A percentile compares a stretch with the other conserved stretches of the same genome.
These are phyloP conservation scores for Entomortierella chlamydospora DNA, from an alignment of 192 early-diverging fungal genomes.

Conservation along the genomic window DNA sequence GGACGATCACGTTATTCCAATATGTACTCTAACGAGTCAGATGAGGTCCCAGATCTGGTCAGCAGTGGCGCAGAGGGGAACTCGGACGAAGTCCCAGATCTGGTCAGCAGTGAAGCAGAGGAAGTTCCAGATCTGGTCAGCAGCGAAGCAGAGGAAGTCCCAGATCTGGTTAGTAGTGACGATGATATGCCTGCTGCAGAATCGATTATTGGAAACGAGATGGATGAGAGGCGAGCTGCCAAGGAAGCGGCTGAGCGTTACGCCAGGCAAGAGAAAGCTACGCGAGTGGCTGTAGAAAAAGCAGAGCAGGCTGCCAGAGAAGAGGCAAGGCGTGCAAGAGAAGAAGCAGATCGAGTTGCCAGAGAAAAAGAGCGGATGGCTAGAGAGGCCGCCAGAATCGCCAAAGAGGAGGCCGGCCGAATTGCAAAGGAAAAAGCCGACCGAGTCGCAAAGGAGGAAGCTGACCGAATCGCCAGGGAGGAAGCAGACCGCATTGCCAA, in stretches of 20 bases:
- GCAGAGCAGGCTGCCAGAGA: not conserved
- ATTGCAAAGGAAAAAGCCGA: too few species aligned
- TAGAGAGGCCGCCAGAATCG: too few species aligned
- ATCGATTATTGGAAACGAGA: not conserved
- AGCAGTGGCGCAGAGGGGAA: not conserved
- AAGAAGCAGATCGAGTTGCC: constrained; percentile 10
- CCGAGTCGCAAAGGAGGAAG: too few species aligned
- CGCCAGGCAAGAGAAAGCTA: constrained; percentile 1
- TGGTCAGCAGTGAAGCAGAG: too few species aligned
- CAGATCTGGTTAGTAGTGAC: too few species aligned
- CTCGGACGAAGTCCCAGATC: not conserved
- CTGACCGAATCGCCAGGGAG: too few species aligned
- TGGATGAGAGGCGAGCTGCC: not conserved
- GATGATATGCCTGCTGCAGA: constrained; percentile 1
- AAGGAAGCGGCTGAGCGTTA: constrained; percentile 2
- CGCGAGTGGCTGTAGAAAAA: not conserved
- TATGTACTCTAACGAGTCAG: too few species aligned
- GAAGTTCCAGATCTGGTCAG: too few species aligned
- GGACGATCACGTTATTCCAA: too few species aligned
- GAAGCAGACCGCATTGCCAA: too few species aligned
- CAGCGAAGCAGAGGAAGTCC: not conserved
- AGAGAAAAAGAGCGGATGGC: not conserved
- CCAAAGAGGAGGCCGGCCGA: too few species aligned
- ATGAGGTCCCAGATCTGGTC: not conserved
- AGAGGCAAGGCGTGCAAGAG: not conserved